Conservation (phyloP, 2,329 filamentous ascomycete genomes). For the Penicillium psychrosexuale region DNA sequence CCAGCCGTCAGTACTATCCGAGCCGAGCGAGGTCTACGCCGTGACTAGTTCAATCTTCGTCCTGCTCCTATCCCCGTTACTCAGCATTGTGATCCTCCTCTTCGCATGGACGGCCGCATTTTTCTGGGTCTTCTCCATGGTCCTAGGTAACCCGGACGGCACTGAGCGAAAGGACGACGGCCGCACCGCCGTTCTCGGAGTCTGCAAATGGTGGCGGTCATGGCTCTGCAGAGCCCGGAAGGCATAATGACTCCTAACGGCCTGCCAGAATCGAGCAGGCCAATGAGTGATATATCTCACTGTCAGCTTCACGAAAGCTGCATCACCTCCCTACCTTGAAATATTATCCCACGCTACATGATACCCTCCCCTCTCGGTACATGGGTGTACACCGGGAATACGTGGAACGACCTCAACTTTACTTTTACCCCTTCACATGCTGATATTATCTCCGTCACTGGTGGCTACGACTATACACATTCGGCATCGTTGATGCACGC, state of each 20-base stretch:
- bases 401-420: slow-evolving; percentile 13
- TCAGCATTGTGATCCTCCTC: slow-evolving; percentile 56
- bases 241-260: slow-evolving; percentile 5
- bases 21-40: slow-evolving; percentile 36
- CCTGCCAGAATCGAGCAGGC: neutral
- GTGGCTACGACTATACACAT: slow-evolving; percentile 15
- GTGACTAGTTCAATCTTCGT: slow-evolving; percentile 48
- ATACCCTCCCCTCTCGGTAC: slow-evolving; percentile 2
- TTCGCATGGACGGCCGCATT: slow-evolving; percentile 58
- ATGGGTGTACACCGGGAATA: slow-evolving; percentile 1
- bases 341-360: slow-evolving; percentile 5
- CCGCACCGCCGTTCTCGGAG: slow-evolving; percentile 56
- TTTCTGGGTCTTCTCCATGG: slow-evolving; percentile 61
- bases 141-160: slow-evolving; percentile 61
- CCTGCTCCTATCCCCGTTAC: slow-evolving; percentile 54
- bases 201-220: slow-evolving; percentile 59
- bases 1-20: slow-evolving; percentile 23
- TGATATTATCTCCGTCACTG: slow-evolving; percentile 9
- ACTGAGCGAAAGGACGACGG: slow-evolving; percentile 60
- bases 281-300: neutral
- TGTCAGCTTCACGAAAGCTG: neutral
- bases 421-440: slow-evolving; percentile 9
- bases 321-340: neutral
- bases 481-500: slow-evolving; percentile 10
- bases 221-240: slow-evolving; percentile 48